Evolutionary conservation across 768 basidiomycete genomes (phyloP), one percentile per base, ranked within the genome.

Genomic region (Naematelia encephala): DNA sequence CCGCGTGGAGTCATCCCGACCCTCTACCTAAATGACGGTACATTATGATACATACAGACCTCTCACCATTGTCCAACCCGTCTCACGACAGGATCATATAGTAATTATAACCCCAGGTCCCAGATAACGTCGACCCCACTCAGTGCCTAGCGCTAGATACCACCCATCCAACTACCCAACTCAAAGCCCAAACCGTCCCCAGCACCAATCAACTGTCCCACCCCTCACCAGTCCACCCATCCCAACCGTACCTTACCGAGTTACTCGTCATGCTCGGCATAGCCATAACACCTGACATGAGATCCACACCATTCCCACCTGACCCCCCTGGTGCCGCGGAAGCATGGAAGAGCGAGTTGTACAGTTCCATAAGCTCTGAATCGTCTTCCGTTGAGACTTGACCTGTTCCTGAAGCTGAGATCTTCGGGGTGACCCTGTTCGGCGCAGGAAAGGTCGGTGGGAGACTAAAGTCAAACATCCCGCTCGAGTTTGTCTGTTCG

Each of bases 211-310:
- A 39, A 16, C 34, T 39, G 34, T 39, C 34, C 34, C 34, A 39
- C 16, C 34, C 34, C 16, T 39, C 34, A 16, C 34, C 34, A 8
- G 34, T 39, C 34, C 34, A 39, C 34, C 34, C 34, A 16, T 39
- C 34, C 34, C 34, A 39, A 16, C 34, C 34, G 34, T 39, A 39
- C 34, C 34, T 8, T 16, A 39, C 34, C 34, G 46, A 16, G 3
- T 23, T 29, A 27, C 48, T 39, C 5, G 34, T 47, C 14, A 43
- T 50, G 16, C 53, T 39, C 22, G 63, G 63, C 54, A 65, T 65
- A 5, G 63, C 63, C 60, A 60, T 58, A 59, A 65, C 61, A 30
- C 56, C 53, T 25, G 60, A 59, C 43, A 65, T 29, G 16, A 65
- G 52, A 56, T 65, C 63, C 55, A 60, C 56, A 5, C 59, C 51